Conservation (phyloP, 805 yeast species). For the Barnettozyma pratensis region DNA sequence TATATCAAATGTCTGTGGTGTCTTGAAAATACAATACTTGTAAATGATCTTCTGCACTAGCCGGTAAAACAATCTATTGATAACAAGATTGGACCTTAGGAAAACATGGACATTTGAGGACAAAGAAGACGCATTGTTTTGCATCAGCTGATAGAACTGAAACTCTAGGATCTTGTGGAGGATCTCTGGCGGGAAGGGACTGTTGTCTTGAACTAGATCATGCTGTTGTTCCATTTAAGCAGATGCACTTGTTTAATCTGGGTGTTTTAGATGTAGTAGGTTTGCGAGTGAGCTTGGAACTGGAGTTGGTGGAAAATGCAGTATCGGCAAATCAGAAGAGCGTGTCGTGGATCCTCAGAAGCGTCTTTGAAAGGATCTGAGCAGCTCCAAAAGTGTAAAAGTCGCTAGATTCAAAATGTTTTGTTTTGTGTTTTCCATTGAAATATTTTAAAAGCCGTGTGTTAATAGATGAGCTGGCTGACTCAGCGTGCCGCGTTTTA, state of each 20-base stretch:
- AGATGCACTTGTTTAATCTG: background rate
- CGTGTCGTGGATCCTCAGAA: no score
- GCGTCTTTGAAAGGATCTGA: no score
- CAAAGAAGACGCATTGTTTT: slow-evolving; percentile 46
- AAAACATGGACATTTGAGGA: slow-evolving; percentile 47
- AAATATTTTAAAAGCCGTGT: no score
- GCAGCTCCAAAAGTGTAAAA: no score
- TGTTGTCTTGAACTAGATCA: slow-evolving; percentile 1
- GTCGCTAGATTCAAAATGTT: no score
- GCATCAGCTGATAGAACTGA: slow-evolving; percentile 44
- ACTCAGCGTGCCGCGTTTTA: no score
- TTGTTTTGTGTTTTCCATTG: no score
- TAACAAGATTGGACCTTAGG: slow-evolving; percentile 46
- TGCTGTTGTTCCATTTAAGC: background rate
- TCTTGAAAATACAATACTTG: slow-evolving; percentile 65
- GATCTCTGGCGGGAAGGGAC: slow-evolving; percentile 49
- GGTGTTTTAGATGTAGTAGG: background rate
- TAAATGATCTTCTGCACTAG: slow-evolving; percentile 54
- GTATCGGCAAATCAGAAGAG: no score
- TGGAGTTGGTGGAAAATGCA: background rate
- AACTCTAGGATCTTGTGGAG: slow-evolving; percentile 49
- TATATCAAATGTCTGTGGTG: slow-evolving; percentile 75
- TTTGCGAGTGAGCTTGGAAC: no score
- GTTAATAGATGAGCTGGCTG: no score
- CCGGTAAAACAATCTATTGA: slow-evolving; percentile 53